Conservation (phyloP, 345 rosid species). For the Barbarea vulgaris region DNA sequence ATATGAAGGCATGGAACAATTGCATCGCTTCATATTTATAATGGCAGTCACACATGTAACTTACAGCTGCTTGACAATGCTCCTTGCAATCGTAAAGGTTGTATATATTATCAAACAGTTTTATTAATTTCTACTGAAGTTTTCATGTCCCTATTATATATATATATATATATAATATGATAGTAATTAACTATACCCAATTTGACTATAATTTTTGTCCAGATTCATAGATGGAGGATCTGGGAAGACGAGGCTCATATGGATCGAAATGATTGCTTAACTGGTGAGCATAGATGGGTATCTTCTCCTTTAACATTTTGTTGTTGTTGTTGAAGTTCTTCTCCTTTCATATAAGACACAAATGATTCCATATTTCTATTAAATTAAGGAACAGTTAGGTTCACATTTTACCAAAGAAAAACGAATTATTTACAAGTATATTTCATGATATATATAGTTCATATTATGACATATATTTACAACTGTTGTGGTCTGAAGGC, state of each 20-base stretch:
- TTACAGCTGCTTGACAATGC: constrained; percentile 89
- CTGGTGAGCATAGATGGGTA: constrained; percentile 46
- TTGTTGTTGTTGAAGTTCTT: neutral
- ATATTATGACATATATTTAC: neutral
- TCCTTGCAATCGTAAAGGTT: constrained; percentile 88
- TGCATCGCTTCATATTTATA: constrained; percentile 91
- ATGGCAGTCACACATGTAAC: constrained; percentile 89
- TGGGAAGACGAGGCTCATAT: constrained; percentile 81
- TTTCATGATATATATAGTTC: neutral
- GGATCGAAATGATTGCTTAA: constrained; percentile 55
- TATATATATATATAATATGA: too few relatives aligned
- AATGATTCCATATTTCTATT: neutral
- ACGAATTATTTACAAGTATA: neutral
- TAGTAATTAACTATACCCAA: too few relatives aligned
- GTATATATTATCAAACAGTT: neutral
- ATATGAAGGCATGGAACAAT: constrained; percentile 82
- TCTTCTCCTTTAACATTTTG: neutral
- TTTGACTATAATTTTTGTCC: constrained; percentile 25
- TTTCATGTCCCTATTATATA: too few relatives aligned
- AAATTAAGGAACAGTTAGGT: neutral
- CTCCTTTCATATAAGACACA: neutral
- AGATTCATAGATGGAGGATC: constrained; percentile 84
- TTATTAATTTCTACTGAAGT: neutral
- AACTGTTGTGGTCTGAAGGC: neutral
- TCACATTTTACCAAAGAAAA: neutral